phyloP scores from a whole-genome alignment of 129 eudicot genomes.

The Chrysanthemum lavandulifolium region DNA sequence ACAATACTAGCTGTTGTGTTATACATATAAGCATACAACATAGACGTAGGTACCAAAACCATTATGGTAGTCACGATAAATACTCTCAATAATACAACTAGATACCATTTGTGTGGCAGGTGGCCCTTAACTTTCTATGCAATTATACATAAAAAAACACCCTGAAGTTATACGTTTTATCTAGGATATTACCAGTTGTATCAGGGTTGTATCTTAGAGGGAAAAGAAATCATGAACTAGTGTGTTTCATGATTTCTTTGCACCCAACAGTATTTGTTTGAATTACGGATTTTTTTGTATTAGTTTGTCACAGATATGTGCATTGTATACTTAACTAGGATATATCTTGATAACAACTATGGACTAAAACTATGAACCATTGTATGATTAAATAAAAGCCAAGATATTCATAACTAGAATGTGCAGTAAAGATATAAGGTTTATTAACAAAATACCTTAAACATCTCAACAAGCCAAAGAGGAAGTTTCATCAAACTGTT shows the following conservation, averaged over 20 bases:
- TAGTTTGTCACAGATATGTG: too few relatives aligned
- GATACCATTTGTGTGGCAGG: too few relatives aligned
- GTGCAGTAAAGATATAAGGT: not conserved
- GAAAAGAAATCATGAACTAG: too few relatives aligned
- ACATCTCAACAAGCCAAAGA: constrained; percentile 85
- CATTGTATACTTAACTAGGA: not conserved
- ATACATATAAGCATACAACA: too few relatives aligned
- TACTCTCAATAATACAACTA: too few relatives aligned
- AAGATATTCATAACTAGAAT: not conserved
- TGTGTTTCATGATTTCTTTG: too few relatives aligned
- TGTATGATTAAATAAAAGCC: not conserved
- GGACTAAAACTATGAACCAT: not conserved
- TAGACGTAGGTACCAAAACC: not conserved
- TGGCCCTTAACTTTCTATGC: not conserved
- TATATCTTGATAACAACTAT: not conserved
- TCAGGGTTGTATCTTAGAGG: too few relatives aligned
- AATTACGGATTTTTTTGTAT: too few relatives aligned
- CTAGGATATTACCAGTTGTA: too few relatives aligned
- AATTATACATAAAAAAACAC: not conserved
- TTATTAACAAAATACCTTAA: constrained; percentile 63
- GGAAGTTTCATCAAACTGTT: constrained; percentile 88
- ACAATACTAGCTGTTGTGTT: not conserved
- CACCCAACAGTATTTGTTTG: too few relatives aligned
- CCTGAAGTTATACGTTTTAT: too few relatives aligned
- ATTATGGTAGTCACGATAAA: too few relatives aligned